phyloP scores from a whole-genome alignment of 768 basidiomycete species.

The Coprinopsis marcescibilis region DNA sequence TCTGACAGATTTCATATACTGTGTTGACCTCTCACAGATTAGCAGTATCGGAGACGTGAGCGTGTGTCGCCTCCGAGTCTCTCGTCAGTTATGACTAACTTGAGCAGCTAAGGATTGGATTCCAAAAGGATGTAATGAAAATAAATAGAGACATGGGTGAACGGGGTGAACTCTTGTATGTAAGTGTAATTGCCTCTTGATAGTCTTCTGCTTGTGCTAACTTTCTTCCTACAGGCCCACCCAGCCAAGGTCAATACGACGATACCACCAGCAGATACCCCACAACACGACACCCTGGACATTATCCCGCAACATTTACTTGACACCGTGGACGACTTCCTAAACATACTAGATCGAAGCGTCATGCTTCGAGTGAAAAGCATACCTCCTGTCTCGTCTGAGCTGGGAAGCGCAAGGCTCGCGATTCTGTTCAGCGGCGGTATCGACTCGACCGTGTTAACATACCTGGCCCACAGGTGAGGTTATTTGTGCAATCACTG shows the following conservation, averaged over 20 bases:
- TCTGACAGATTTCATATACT: conserved; percentile 50
- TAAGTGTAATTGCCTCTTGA: no score
- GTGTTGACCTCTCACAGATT: conserved; percentile 46
- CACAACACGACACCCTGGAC: conserved; percentile 30
- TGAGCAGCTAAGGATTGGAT: no score
- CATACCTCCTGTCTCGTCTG: conserved; percentile 49
- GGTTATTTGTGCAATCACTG: conserved; percentile 13
- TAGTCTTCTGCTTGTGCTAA: no score
- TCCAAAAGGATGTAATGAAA: no score
- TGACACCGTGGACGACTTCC: conserved; percentile 43
- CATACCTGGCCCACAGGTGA: conserved; percentile 74
- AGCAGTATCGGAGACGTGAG: conserved; percentile 15
- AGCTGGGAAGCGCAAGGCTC: conserved; percentile 41
- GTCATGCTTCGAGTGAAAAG: conserved; percentile 63
- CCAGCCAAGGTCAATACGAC: conserved; percentile 39
- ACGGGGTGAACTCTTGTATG: no score
- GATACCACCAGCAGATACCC: conserved; percentile 40
- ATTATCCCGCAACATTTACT: conserved; percentile 38
- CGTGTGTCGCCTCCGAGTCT: no score
- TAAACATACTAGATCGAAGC: conserved; percentile 54
- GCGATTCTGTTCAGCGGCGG: conserved; percentile 95
- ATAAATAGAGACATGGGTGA: no score
- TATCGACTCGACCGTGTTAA: conserved; percentile 84
- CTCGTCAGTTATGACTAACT: no score
- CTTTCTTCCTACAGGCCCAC: conserved; percentile 35